Evolutionary conservation across 805 yeast genomes (phyloP).

Genomic region (Yamadazyma phyllophila): DNA sequence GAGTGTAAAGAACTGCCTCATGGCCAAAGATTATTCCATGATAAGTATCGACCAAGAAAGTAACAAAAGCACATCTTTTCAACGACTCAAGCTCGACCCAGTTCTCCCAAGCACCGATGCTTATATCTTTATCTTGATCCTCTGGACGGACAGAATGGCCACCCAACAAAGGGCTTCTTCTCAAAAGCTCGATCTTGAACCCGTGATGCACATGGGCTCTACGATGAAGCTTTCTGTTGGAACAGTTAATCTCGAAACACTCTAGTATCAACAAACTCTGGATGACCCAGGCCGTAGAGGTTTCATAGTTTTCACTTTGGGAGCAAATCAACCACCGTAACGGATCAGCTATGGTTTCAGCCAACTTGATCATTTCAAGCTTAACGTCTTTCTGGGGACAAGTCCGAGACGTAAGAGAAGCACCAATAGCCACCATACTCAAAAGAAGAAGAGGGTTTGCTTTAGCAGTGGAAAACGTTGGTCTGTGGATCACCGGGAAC

Average conservation of each 20-base stretch:
- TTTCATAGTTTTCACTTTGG: constrained; percentile 64
- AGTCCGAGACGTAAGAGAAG: constrained; percentile 33
- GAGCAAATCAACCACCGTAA: constrained; percentile 66
- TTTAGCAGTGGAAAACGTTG: constrained; percentile 48
- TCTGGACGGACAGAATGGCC: constrained; percentile 15
- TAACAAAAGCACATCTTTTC: constrained; percentile 30
- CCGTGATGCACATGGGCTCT: constrained; percentile 83
- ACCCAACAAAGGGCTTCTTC: constrained; percentile 28
- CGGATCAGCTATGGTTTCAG: constrained; percentile 49
- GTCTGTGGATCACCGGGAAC: constrained; percentile 54
- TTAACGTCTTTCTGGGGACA: constrained; percentile 15
- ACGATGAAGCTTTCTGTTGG: constrained; percentile 65
- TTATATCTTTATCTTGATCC: constrained; percentile 4
- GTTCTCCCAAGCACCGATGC: constrained; percentile 17
- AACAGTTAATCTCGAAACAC: constrained; percentile 65
- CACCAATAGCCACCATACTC: constrained; percentile 57
- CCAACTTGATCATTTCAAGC: constrained; percentile 26
- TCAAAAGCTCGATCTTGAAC: constrained; percentile 35
- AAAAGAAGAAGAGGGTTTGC: constrained; percentile 49
- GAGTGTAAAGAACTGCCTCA: constrained; percentile 18
- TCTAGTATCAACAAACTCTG: constrained; percentile 71
- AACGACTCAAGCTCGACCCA: constrained; percentile 34
- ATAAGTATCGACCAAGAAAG: constrained; percentile 29
- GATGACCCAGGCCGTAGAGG: constrained; percentile 67
- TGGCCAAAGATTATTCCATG: constrained; percentile 31